Evolutionary conservation across 306 rosid species (phyloP), one percentile per base, ranked within the genome.

Genomic region (Alnus rubra): DNA sequence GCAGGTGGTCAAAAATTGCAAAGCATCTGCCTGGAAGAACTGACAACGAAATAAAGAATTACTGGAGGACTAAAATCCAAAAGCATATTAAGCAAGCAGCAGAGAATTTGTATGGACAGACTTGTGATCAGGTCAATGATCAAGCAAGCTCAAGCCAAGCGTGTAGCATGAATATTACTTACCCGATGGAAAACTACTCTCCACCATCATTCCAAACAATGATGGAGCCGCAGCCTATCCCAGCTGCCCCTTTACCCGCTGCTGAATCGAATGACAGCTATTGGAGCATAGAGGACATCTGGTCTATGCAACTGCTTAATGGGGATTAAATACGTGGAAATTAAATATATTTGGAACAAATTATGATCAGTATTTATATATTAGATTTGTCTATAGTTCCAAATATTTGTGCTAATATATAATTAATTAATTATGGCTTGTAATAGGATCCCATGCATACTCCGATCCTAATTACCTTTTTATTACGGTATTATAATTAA

Each of bases 1-100:
- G 67, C 76, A 92, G 98, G 98, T 95, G 98, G 98, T 92, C 98
- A 69, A 95, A 91, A 88, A 92, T 95, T 35, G 98, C 98, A 13
- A 95, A 92, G 84, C 97, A 95, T 75, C 87, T 95, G 5, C 98
- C 98, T 0, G 98, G 98, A 85, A 85, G 98, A 81, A 95, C 98
- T 14, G 98, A 95, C 69, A 95, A 95, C 71, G 98, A 95, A 80
- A 95, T 95, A 31, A 95, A 95, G 85, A 95, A 95, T 77, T 95
- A 88, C 14, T 95, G 98, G 98, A 95, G 98, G 90, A 95, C 98
- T 2, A 89, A 97, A 83, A 95, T 95, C 54, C 98, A 95, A 31
- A 95, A 95, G 74, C 97, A 92, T 79, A 91, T 92, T n/a, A 94
- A 91, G 89, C 98, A 92, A 88, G 87, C 45, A 1, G 7, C 86